These are phyloP conservation scores for Stephanodiscus triporus DNA, from an alignment of 108 stramenopile genomes.

Conservation along the genomic window DNA sequence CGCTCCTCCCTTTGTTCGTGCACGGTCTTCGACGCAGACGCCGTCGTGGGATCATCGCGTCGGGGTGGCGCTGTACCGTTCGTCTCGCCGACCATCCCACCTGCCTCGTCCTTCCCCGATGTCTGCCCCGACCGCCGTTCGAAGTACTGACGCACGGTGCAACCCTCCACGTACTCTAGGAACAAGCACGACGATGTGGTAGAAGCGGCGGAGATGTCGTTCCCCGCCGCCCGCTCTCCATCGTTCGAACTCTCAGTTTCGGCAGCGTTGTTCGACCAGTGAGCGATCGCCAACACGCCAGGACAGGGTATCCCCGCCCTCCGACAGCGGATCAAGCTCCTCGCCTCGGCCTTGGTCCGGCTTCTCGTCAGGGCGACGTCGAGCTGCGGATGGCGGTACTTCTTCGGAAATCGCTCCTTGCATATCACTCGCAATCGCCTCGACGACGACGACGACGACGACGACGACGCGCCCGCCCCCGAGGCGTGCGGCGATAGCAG, in stretches of 20 bases:
- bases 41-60: constrained; percentile 15
- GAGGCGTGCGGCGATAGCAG: background rate
- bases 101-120: background rate
- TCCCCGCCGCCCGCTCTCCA: background rate
- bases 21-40: background rate
- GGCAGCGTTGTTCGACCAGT: constrained; percentile 43
- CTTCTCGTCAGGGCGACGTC: constrained; percentile 90
- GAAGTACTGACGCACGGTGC: constrained; percentile 67
- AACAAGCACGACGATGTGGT: constrained; percentile 54
- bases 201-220: background rate
- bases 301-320: constrained; percentile 70
- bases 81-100: constrained; percentile 4
- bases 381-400: constrained; percentile 91
- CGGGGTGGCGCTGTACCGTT: constrained; percentile 12
- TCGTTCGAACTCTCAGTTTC: constrained; percentile 1
- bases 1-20: constrained; percentile 32
- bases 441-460: constrained; percentile 5
- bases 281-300: constrained; percentile 58
- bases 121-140: constrained; percentile 31
- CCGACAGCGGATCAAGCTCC: constrained; percentile 61
- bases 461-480: constrained; percentile 4
- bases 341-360: constrained; percentile 80
- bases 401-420: constrained; percentile 95
- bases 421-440: constrained; percentile 52
- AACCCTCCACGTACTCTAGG: constrained; percentile 69